phyloP scores from a whole-genome alignment of 768 basidiomycete genomes.

The Kwoniella bestiolae region DNA sequence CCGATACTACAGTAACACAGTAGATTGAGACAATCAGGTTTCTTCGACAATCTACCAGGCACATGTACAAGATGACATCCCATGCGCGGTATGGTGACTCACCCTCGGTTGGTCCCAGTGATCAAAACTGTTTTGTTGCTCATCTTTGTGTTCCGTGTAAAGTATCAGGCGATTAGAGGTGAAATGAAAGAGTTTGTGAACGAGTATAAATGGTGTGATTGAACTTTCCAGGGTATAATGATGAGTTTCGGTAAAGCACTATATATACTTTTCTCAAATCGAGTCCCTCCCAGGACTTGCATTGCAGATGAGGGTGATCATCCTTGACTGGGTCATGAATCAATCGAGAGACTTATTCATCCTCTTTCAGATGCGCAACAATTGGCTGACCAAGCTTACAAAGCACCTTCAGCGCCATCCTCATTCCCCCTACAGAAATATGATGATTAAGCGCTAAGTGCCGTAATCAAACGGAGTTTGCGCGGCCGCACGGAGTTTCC shows the following conservation, averaged over 20 bases:
- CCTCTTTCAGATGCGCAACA: background rate
- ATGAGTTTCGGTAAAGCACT: too few species aligned
- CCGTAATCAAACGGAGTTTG: too few species aligned
- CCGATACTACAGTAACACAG: too few species aligned
- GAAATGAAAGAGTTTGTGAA: background rate
- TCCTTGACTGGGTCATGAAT: background rate
- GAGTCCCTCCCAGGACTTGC: background rate
- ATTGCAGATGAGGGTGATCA: background rate
- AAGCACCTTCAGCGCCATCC: background rate
- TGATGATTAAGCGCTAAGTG: background rate
- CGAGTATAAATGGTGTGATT: too few species aligned
- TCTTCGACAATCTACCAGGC: too few species aligned
- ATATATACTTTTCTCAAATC: too few species aligned
- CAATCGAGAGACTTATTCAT: background rate
- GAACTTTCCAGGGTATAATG: too few species aligned
- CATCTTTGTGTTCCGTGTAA: background rate
- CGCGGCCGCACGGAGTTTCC: too few species aligned
- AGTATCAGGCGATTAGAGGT: background rate
- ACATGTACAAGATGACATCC: too few species aligned
- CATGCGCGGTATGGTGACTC: background rate
- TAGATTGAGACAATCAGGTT: background rate
- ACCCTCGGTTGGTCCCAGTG: slow-evolving; percentile 1
- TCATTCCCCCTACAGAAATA: too few species aligned
- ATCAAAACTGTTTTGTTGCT: background rate
- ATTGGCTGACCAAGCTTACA: background rate